These are phyloP conservation scores for Populus hybrid DNA, from an alignment of 441 rosid genomes.

Conservation along the genomic window DNA sequence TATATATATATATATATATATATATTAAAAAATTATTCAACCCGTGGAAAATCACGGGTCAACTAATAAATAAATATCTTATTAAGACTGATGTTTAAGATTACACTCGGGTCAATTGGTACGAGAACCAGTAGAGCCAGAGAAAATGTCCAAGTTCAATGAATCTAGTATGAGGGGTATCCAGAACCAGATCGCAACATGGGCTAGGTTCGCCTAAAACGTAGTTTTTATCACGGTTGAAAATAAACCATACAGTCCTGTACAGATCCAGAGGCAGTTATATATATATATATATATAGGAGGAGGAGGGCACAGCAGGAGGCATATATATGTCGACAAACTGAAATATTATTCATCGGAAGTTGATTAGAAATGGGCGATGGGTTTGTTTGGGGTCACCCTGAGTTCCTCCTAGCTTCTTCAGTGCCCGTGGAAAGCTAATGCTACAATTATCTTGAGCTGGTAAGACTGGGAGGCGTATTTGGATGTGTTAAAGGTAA, in stretches of 20 bases:
- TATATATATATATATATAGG: no score
- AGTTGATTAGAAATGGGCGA: background rate
- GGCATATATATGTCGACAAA: background rate
- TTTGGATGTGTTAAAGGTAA: background rate
- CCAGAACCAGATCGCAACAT: slow-evolving; percentile 2
- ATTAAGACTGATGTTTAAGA: no score
- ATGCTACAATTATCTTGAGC: background rate
- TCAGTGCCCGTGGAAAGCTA: slow-evolving; percentile 8
- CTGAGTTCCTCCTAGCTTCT: slow-evolving; percentile 24
- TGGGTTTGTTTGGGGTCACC: slow-evolving; percentile 21
- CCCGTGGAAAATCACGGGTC: no score
- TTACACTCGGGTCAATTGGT: background rate
- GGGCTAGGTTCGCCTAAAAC: background rate
- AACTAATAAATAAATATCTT: no score
- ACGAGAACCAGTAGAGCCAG: background rate
- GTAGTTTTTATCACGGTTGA: background rate
- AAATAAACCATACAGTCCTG: background rate
- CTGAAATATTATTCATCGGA: background rate
- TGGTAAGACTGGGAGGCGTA: background rate
- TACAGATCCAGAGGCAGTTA: background rate
- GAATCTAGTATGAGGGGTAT: background rate
- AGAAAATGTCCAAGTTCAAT: slow-evolving; percentile 21
- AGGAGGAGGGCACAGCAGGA: background rate
- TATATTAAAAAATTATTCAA: no score
- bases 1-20: no score